Base-by-base conservation (phyloP, 768 basidiomycete species). In the Peribolospora baueri region DNA sequence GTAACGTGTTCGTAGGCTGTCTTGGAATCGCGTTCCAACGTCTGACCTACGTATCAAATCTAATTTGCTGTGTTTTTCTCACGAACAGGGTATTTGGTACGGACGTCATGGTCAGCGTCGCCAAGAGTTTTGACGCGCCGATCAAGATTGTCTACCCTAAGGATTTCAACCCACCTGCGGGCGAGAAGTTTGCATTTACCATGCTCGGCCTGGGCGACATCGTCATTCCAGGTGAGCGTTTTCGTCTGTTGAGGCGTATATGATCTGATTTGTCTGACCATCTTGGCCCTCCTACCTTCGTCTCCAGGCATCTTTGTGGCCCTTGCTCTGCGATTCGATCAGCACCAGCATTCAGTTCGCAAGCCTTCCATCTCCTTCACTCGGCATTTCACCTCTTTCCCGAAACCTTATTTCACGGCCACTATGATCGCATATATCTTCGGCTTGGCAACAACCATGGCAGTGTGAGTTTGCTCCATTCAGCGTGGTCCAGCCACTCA, bases 121-220 rank as follows among this genome's bases (percentile, higher is more conserved):
- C 91, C 1, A 87, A 81, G 25, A 76, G 73, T 46, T 74, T 95
- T 42, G 86, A 97, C 62, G 79, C 82, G 38, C 91, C 91, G 14
- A 90, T 97, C 70, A 95, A 93, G 68, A 73, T 97, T 41, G 71
- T 90, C 43, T 86, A 81, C 78, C 79, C 84, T 0, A 85, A 83
- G 64, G 79, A 79, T 1, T 57, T 77, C 25, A 36, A 71, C 4
- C 64, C 68, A 5, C 71, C 66, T 4, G 66, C 72, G 39, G 85
- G 84, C 4, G 25, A 25, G 25, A 25, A 25, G 25, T 25, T 25
- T 25, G 25, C 25, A 25, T 82, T 76, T 65, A 81, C 85, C 40
- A 81, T 95, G 79, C 79, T 97, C 40, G 91, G 91, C 2, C 71
- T 97, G 1, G 90, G 90, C 37, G 90, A 93, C 65, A 77, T 91